These are phyloP conservation scores for Dactylellina cionopaga DNA, from an alignment of 2,329 filamentous ascomycete genomes.

Conservation along the genomic window DNA sequence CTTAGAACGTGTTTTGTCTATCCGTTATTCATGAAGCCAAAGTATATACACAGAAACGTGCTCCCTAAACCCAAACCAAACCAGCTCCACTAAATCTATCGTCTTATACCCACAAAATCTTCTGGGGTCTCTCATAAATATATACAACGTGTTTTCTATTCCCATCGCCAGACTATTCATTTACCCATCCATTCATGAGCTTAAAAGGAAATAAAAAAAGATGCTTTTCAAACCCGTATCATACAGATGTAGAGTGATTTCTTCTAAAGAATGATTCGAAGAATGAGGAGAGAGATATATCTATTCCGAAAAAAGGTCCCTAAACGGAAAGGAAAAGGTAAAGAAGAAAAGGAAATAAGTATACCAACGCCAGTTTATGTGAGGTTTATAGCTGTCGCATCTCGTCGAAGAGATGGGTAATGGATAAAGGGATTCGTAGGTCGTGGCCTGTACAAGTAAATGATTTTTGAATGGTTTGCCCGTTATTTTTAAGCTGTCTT, in stretches of 20 bases:
- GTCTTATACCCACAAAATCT: background rate
- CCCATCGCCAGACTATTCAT: constrained; percentile 20
- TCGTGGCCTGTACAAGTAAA: background rate
- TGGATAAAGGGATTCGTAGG: constrained; percentile 16
- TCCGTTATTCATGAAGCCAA: constrained; percentile 1
- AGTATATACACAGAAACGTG: constrained; percentile 34
- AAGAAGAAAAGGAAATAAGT: constrained; percentile 8
- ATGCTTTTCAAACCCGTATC: constrained; percentile 32
- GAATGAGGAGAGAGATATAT: constrained; percentile 49
- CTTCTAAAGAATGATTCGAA: constrained; percentile 22
- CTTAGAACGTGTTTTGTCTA: constrained; percentile 34
- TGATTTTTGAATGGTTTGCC: background rate
- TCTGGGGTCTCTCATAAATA: background rate
- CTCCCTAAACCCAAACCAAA: background rate
- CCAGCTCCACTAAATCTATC: constrained; percentile 18
- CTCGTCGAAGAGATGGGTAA: background rate
- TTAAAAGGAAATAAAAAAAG: constrained; percentile 4
- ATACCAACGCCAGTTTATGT: constrained; percentile 49
- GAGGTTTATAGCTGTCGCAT: constrained; percentile 10
- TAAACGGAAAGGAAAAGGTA: constrained; percentile 4
- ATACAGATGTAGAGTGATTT: constrained; percentile 41
- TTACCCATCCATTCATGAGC: background rate
- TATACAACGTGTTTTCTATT: too few species aligned
- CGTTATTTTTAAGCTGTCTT: constrained; percentile 20
- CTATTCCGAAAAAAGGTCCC: background rate